Evolutionary conservation across 2,329 filamentous ascomycete species (phyloP).

Genomic region (Alternaria hordeiaustralica): DNA sequence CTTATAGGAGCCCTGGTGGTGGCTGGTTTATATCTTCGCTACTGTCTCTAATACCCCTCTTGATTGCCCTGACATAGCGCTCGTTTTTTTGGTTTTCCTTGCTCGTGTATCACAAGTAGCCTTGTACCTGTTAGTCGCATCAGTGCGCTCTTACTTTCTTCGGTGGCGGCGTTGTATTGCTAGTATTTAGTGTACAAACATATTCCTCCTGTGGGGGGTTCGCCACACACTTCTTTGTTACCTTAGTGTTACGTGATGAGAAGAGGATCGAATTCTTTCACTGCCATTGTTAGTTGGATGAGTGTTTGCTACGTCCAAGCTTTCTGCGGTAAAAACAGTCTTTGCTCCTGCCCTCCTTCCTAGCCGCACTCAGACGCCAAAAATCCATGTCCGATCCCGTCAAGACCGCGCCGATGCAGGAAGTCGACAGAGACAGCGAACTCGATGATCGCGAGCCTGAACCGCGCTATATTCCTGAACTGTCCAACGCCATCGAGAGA

Average conservation of each 20-base stretch:
- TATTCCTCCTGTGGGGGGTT: not conserved
- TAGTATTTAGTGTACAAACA: not conserved
- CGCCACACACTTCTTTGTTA: not conserved
- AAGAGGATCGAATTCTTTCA: not conserved
- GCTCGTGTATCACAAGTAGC: not conserved
- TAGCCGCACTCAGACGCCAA: not conserved
- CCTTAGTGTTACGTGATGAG: not conserved
- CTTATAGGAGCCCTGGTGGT: not conserved
- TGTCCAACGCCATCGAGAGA: not conserved
- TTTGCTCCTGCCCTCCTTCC: not conserved
- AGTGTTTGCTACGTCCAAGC: not conserved
- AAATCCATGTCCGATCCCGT: not conserved
- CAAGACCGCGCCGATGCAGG: not conserved
- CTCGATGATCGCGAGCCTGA: not conserved
- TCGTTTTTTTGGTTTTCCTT: not conserved
- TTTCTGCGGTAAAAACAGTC: not conserved
- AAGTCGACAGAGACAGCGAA: not conserved
- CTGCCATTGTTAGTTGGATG: not conserved
- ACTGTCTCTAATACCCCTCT: constrained; percentile 3
- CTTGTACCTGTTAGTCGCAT: not conserved
- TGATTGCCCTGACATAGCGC: not conserved
- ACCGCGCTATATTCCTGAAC: not conserved
- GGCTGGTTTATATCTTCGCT: not conserved
- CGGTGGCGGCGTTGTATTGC: not conserved
- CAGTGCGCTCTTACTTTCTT: not conserved